Evolutionary conservation across 306 rosid genomes (phyloP).

Genomic region (Betula pendula): DNA sequence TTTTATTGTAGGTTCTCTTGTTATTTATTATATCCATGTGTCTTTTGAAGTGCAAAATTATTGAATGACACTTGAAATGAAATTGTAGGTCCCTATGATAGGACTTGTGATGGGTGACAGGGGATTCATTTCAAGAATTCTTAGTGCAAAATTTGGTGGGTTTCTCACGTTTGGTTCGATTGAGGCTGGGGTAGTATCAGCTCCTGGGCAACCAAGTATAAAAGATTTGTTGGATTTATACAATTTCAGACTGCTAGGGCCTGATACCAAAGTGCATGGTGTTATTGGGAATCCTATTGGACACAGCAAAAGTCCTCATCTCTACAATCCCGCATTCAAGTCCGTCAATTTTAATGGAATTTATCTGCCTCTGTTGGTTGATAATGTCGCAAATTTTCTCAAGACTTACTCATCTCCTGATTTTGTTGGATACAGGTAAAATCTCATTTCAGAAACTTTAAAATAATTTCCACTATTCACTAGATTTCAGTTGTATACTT

Average conservation of each 20-base stretch:
- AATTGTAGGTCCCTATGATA: conserved; percentile 56
- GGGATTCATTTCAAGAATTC: conserved; percentile 61
- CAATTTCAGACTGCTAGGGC: conserved; percentile 62
- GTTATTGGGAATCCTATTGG: conserved; percentile 69
- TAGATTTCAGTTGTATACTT: neutral
- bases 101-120: conserved; percentile 73
- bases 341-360: conserved; percentile 58
- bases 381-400: conserved; percentile 50
- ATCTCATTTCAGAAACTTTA: conserved; percentile 17
- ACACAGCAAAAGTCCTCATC: conserved; percentile 64
- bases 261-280: conserved; percentile 65
- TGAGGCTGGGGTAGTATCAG: conserved; percentile 48
- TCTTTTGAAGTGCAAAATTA: neutral
- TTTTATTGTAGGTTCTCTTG: too few species aligned
- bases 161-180: conserved; percentile 63
- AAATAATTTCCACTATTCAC: neutral
- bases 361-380: conserved; percentile 66
- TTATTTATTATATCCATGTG: too few species aligned
- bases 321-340: conserved; percentile 64
- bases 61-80: conserved; percentile 18
- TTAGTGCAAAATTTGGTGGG: conserved; percentile 66
- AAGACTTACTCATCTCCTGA: conserved; percentile 57
- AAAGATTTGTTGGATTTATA: conserved; percentile 57
- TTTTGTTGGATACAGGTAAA: conserved; percentile 70
- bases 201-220: conserved; percentile 65